Base-by-base conservation (phyloP, 495 filamentous ascomycete species). In the Tuber melanosporum region DNA sequence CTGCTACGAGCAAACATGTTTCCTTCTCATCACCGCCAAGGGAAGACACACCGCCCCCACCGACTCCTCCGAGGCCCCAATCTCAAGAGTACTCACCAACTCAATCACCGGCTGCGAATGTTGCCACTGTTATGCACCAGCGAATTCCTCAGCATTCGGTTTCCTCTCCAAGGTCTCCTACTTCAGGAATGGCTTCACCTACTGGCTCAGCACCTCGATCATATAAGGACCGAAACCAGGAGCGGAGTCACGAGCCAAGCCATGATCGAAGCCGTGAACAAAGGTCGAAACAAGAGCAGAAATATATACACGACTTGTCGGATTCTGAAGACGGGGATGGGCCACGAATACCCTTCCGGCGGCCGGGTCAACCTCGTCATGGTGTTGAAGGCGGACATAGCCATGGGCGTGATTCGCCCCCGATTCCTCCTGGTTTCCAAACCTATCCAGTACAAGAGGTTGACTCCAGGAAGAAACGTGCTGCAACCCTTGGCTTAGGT, bases 391-490 rank as follows among this genome's bases (percentile, higher is more conserved):
- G 46, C 26, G 57, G 57, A 66, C 57, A 66, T 17, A 73, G 47
- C 66, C 71, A 75, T 8, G 79, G 75, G 72, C 73, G 77, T 72
- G 83, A 85, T 45, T 73, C 79, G 45, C 81, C 73, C 74, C 71
- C 77, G 75, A 83, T 84, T 66, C 83, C 86, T 39, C 82, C 82
- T 47, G 82, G 82, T 73, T 83, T 80, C 71, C 79, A 83, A 44
- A 83, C 82, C 73, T 83, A 80, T 70, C 79, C 82, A 20, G 82
- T 99, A 84, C 95, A 93, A 84, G 96, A 99, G 84, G 96, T 97
- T 90, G 90, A 97, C 3, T 94, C 94, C 44, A 92, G 92, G 82
- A 97, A 97, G 87, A 99, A 99, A 86, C 93, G 97, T 89, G 94
- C 96, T 4, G 97, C 94, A 57, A 97, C 93, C 22, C 84, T 99